A percentile compares a stretch with the other conserved stretches of the same genome.
Conservation (phyloP, 768 basidiomycete species). For the Phanerochaete carnosa region DNA sequence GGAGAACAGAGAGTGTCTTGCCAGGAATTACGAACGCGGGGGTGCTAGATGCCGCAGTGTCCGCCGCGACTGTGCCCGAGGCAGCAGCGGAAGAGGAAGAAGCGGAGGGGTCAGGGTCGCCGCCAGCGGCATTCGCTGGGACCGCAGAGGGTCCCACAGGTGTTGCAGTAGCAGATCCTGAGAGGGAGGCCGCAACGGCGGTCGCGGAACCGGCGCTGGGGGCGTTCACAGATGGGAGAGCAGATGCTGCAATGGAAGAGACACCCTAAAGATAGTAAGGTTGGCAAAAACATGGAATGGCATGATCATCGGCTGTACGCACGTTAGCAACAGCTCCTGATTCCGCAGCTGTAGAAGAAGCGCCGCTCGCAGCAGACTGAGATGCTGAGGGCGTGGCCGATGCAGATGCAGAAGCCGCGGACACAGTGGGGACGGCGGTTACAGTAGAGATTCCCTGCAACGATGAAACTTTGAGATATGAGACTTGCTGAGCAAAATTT, state of each 20-base stretch:
- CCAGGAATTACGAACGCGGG: conserved; percentile 65
- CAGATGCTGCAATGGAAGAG: conserved; percentile 18
- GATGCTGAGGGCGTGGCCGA: not conserved
- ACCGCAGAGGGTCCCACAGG: conserved; percentile 2
- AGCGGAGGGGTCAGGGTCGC: conserved; percentile 4
- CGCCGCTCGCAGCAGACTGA: not conserved
- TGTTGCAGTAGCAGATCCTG: conserved; percentile 3
- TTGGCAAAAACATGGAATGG: conserved; percentile 6
- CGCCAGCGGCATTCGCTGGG: conserved; percentile 11
- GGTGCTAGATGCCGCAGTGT: conserved; percentile 25
- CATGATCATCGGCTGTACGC: not conserved
- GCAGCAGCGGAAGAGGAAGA: conserved; percentile 27
- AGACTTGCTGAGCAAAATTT: not conserved
- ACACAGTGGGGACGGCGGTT: conserved; percentile 11
- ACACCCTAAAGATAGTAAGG: conserved; percentile 12
- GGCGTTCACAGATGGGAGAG: conserved; percentile 6
- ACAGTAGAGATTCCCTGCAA: conserved; percentile 13
- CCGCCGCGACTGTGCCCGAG: conserved; percentile 31
- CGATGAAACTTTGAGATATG: not conserved
- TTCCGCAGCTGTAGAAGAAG: not conserved
- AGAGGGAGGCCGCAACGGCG: not conserved
- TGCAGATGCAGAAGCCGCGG: conserved; percentile 15
- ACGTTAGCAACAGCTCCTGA: conserved; percentile 1
- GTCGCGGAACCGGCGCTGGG: conserved; percentile 4
- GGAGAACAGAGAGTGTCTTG: conserved; percentile 68